These are phyloP conservation scores for Nothopassalora personata DNA, from an alignment of 2,329 filamentous ascomycete species.

Conservation along the genomic window DNA sequence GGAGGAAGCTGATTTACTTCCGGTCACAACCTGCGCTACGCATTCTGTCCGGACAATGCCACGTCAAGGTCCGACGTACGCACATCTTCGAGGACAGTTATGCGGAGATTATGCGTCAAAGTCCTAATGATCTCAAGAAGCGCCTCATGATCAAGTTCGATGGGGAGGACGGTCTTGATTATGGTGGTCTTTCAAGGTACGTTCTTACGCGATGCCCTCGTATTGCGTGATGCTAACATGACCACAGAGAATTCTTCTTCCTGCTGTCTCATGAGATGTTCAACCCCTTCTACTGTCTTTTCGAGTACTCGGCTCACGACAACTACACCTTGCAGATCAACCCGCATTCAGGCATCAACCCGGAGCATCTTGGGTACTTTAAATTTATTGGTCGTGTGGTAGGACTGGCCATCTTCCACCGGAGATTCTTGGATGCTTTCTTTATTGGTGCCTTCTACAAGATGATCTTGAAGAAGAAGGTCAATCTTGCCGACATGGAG, in stretches of 20 bases:
- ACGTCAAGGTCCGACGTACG: constrained; percentile 92
- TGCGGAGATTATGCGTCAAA: constrained; percentile 95
- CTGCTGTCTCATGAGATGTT: constrained; percentile 99
- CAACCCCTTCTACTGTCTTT: constrained; percentile 98
- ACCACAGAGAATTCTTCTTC: constrained; percentile 90
- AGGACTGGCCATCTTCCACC: constrained; percentile 94
- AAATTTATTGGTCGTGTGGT: constrained; percentile 98
- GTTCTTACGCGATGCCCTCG: constrained; percentile 14
- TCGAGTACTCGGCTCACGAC: constrained; percentile 99
- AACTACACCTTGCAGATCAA: constrained; percentile 99
- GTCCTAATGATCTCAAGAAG: constrained; percentile 93
- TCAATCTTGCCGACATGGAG: constrained; percentile 92
- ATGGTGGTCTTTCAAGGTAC: constrained; percentile 83
- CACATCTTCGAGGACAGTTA: constrained; percentile 99
- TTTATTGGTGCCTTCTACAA: constrained; percentile 99
- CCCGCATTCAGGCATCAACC: constrained; percentile 97
- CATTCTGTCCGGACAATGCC: constrained; percentile 92
- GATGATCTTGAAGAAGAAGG: constrained; percentile 95
- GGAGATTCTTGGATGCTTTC: constrained; percentile 95
- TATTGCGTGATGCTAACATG: constrained; percentile 25
- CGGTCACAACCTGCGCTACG: constrained; percentile 93
- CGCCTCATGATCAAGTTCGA: constrained; percentile 99
- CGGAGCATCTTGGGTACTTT: constrained; percentile 99
- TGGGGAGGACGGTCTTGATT: constrained; percentile 94
- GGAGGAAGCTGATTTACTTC: constrained; percentile 98